Base-by-base conservation (phyloP, 2,329 filamentous ascomycete species). In the Fusarium piperis region DNA sequence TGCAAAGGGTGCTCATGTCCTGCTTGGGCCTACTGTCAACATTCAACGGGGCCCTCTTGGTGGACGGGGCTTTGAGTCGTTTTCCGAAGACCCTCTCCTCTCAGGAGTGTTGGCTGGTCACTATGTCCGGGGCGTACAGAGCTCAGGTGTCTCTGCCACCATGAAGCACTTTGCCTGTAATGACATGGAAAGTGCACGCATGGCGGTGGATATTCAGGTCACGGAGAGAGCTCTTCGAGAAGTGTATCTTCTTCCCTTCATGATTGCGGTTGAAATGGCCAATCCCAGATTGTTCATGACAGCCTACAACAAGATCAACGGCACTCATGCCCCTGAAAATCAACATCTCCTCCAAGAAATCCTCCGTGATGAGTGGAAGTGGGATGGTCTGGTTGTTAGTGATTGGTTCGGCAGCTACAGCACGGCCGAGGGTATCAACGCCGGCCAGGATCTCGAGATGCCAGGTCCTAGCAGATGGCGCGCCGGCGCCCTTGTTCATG, bases 1-100 rank as follows among this genome's bases (percentile, higher is more conserved):
- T 3, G 68, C 74, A 59, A 94, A 94, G 81, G 91, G 92, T 65
- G 85, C 91, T n/a, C 91, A 94, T 77, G 86, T 93, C 11, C 87
- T 91, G 70, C 85, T 94, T 15, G 92, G 91, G 8, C 92, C 92
- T 5, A 86, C 83, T 0, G 82, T 85, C 65, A 85, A 81, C 71
- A 83, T 84, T 48, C 83, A 84, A 46, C 78, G 83, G 10, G 81
- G 80, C 6, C 83, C 83, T 0, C 77, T 83, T 7, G 83, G 79
- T 6, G 83, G 83, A n/a, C 75, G 83, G 57, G 82, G 82, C 33
- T 85, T 84, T 62, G 83, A 85, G 71, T 82, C 80, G 57, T 78
- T 84, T 51, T 81, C 79, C 28, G 81, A 85, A 65, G 83, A 85
- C 64, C 83, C 83, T n/a, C 74, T 84, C 16, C 74, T 84, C 2